Evolutionary conservation across 139 green algal genomes (phyloP), one percentile per base, ranked within the genome.

Genomic region (Chlamydomonas sphaeroides): DNA sequence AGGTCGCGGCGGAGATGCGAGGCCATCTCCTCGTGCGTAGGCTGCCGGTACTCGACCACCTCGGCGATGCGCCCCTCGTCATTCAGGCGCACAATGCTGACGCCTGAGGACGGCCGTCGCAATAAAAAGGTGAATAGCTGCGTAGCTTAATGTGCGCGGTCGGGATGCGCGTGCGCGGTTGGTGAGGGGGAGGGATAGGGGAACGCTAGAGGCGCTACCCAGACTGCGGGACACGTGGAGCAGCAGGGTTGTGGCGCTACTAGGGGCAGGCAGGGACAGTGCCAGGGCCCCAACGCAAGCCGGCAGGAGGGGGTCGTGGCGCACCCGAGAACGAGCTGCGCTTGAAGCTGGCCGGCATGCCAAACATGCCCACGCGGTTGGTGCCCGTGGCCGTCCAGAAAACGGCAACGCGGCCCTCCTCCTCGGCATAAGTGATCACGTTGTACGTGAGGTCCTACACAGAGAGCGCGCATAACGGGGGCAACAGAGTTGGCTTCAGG

Each of bases 11-110:
- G 59, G 5, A 80, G 74, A 59, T 71, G 48, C 28, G 76, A 62
- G 8, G 20, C 62, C 76, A 83, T 83, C 76, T 83, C 76, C 42
- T 83, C 76, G 76, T 73, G 63, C 5, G 76, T 83, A n/a, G 76
- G 76, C 61, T 83, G 76, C 18, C 76, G 76, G 63, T 83, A 83
- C 63, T 83, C 76, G 17, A 83, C 66, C 1, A 83, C 76, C 76
- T 83, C 76, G 4, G 6, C 5, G 45, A 83, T 73, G 26, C 32
- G 76, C 42, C 76, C 76, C 5, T 83, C 63, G 11, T 42, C n/a
- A 33, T 41, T n/a, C 1, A 83, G 61, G 6, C 21, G 15, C 11
- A 73, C 63, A 32, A 83, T 21, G 33, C 63, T 83, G 10, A 83
- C 63, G 32, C 76, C 76, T 83, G 48, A 21, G 25, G 45, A n/a